phyloP scores from a whole-genome alignment of 352 stramenopile genomes.

The Phytophthora fragariae region DNA sequence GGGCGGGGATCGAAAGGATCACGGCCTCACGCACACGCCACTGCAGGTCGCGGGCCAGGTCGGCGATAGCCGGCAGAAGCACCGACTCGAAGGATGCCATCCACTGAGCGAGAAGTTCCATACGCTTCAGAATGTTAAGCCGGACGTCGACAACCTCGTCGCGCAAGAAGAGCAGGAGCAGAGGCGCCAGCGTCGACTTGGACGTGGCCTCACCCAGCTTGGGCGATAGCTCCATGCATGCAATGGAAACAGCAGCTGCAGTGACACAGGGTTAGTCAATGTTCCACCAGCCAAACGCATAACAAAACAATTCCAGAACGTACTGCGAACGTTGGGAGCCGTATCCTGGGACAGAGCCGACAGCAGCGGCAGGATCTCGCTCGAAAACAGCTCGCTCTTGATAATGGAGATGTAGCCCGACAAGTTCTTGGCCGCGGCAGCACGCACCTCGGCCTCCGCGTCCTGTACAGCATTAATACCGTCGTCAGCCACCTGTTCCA shows the following conservation, averaged over 20 bases:
- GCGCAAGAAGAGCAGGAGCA: constrained; percentile 83
- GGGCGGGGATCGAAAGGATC: constrained; percentile 89
- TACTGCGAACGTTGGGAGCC: constrained; percentile 88
- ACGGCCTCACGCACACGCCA: constrained; percentile 95
- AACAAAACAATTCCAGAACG: constrained; percentile 19
- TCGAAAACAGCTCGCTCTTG: constrained; percentile 90
- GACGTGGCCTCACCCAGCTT: constrained; percentile 93
- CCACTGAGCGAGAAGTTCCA: constrained; percentile 91
- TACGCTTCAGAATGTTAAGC: constrained; percentile 94
- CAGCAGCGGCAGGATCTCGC: constrained; percentile 91
- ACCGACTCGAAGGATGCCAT: constrained; percentile 89
- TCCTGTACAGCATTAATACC: constrained; percentile 52
- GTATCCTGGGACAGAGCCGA: constrained; percentile 93
- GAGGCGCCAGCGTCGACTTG: constrained; percentile 81
- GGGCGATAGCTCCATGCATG: constrained; percentile 93
- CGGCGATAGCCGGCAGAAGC: constrained; percentile 86
- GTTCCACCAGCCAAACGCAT: neutral
- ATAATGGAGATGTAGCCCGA: constrained; percentile 93
- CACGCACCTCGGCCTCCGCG: constrained; percentile 93
- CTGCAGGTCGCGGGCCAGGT: constrained; percentile 93
- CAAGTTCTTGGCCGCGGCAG: constrained; percentile 93
- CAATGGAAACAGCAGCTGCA: constrained; percentile 80
- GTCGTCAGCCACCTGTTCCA: neutral
- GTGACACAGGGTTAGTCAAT: constrained; percentile 17
- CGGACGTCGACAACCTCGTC: constrained; percentile 94